A percentile compares a stretch with the other conserved stretches of the same genome.
These are phyloP conservation scores for Cutaneotrichosporon mucoides DNA, from an alignment of 1,284 basidiomycete species.

Conservation along the genomic window DNA sequence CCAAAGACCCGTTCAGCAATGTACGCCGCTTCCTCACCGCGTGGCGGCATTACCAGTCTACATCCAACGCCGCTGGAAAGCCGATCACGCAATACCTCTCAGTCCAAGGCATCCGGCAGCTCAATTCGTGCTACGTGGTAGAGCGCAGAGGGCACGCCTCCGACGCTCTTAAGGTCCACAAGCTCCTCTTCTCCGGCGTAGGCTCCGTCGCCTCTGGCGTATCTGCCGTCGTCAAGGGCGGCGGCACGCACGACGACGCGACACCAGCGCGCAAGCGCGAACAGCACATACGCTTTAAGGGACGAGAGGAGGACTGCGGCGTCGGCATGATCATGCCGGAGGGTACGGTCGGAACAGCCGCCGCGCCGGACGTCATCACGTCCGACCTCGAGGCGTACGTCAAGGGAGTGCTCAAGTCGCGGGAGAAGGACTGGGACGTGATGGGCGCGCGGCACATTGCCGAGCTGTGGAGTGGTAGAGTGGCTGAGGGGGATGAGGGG, in stretches of 20 bases:
- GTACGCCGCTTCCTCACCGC: conserved; percentile 33
- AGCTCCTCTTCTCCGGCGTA: conserved; percentile 37
- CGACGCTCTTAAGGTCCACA: conserved; percentile 39
- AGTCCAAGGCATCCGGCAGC: conserved; percentile 27
- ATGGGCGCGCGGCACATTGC: conserved; percentile 42
- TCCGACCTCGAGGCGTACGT: conserved; percentile 42
- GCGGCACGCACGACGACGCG: conserved; percentile 24
- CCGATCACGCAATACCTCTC: conserved; percentile 17
- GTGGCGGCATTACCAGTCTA: conserved; percentile 31
- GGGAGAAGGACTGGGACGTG: conserved; percentile 42
- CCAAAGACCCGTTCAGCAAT: conserved; percentile 40
- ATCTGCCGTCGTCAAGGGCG: conserved; percentile 39
- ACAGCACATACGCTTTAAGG: conserved; percentile 31
- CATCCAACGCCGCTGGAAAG: background rate
- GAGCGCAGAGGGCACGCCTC: conserved; percentile 29
- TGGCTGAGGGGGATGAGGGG: conserved; percentile 11
- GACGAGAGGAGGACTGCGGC: conserved; percentile 23
- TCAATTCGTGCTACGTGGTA: conserved; percentile 30
- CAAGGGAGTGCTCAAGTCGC: conserved; percentile 35
- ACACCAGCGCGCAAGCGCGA: conserved; percentile 38
- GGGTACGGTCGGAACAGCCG: conserved; percentile 35
- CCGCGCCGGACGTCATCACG: conserved; percentile 43
- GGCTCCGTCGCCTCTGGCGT: conserved; percentile 35
- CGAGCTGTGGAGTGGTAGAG: conserved; percentile 38
- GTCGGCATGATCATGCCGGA: conserved; percentile 36